Evolutionary conservation across 2,329 filamentous ascomycete genomes (phyloP), one percentile per base, ranked within the genome.

Genomic region (Lecanicillium sp.): DNA sequence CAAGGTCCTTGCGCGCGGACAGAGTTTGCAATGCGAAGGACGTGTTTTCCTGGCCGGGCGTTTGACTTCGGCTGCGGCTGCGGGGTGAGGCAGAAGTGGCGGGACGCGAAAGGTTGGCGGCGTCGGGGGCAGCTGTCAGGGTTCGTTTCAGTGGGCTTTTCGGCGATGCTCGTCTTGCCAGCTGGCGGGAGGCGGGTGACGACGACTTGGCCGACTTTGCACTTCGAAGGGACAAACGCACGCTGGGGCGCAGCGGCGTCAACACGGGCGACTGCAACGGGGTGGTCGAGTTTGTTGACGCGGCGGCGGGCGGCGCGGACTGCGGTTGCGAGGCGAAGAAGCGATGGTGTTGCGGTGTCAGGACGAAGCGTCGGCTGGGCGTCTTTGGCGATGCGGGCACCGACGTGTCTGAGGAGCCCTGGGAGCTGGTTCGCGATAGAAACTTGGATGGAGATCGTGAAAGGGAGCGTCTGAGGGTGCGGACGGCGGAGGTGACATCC

Each of bases 391-490:
- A 63, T 17, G 54, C 51, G 37, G 57, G 58, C 33, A 67, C 64
- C 40, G 78, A 75, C 46, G 57, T 55, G 25, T 72, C 63, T 11
- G 22, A 25, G 12, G 69, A 66, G 41, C 58, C 62, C 45, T 70
- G 65, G 1, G 72, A 73, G 32, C 60, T 60, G 33, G 65, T 59
- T 46, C 71, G 68, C 36, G 61, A 58, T 27, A 94, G 66, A 41
- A 92, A 90, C 60, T 92, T 94, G 22, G 90, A 95, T 10, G 90
- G 90, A n/a, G 90, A 96, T 52, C 88, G 78, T 41, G 89, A 96
- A 46, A 96, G 72, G 18, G 90, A 95, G 50, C 87, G 84, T 48
- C 89, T 77, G 42, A 96, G 71, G 53, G 87, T 85, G 55, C 87
- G 78, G 46, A 95, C 84, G 43, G 85, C 82, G 36, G 85, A 80